Evolutionary conservation across 352 stramenopile genomes (phyloP).

Genomic region (Peronospora farinosa): DNA sequence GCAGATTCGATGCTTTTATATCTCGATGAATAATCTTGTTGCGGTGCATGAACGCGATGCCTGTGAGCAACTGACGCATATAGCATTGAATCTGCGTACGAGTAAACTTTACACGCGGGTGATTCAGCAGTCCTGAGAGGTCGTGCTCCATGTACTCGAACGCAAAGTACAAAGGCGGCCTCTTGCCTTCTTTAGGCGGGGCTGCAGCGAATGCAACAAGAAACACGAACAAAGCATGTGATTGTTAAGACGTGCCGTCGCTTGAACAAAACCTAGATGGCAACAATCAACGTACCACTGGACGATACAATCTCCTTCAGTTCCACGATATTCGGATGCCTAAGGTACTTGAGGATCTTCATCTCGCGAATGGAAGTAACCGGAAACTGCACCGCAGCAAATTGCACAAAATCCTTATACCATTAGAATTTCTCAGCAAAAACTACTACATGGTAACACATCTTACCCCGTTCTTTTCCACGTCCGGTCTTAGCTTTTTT

Average conservation of each 20-base stretch:
- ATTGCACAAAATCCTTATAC: not conserved
- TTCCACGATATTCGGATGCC: conserved; percentile 92
- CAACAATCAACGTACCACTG: conserved; percentile 33
- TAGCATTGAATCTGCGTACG: conserved; percentile 86
- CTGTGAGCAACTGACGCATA: conserved; percentile 77
- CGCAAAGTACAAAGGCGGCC: conserved; percentile 78
- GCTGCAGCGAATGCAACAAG: conserved; percentile 26
- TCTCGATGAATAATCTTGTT: conserved; percentile 86
- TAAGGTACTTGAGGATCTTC: conserved; percentile 94
- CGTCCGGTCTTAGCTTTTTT: conserved; percentile 79
- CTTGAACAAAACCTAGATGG: not conserved
- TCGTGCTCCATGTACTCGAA: conserved; percentile 88
- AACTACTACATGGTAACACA: not conserved
- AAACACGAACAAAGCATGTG: conserved; percentile 3
- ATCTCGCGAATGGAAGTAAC: conserved; percentile 96
- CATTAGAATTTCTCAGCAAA: not conserved
- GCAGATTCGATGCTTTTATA: conserved; percentile 82
- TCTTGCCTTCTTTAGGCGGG: conserved; percentile 75
- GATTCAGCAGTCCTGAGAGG: conserved; percentile 75
- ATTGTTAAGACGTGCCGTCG: conserved; percentile 11
- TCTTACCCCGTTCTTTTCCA: conserved; percentile 82
- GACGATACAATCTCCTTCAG: conserved; percentile 93
- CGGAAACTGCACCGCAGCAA: conserved; percentile 66
- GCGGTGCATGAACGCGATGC: conserved; percentile 82
- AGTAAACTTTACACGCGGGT: conserved; percentile 75